Evolutionary conservation across 139 green algal species (phyloP).

Genomic region (Chlorella sp.): DNA sequence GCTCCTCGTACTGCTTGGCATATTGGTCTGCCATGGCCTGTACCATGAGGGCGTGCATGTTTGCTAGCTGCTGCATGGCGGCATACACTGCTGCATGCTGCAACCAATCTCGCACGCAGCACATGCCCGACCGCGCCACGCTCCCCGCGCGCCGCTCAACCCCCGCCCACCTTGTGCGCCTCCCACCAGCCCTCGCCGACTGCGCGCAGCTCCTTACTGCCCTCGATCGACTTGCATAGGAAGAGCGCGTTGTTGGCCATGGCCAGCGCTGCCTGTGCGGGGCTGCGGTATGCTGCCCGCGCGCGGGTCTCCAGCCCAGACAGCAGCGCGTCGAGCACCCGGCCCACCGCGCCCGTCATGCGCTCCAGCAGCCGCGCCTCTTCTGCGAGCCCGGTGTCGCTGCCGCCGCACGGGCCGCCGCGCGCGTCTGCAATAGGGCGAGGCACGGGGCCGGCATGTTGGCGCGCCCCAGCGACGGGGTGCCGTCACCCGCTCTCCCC

Average conservation of each 20-base stretch:
- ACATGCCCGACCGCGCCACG: background rate
- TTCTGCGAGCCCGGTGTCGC: background rate
- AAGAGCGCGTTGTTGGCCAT: constrained; percentile 61
- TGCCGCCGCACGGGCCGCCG: background rate
- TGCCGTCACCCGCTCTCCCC: background rate
- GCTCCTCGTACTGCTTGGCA: constrained; percentile 10
- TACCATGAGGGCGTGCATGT: too few species aligned
- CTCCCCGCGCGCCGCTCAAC: background rate
- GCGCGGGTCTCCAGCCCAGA: constrained; percentile 17
- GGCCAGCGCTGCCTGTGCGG: constrained; percentile 46
- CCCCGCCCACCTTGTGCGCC: constrained; percentile 43
- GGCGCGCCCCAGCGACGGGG: background rate
- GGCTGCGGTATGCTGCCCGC: constrained; percentile 3
- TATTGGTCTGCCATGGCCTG: constrained; percentile 18
- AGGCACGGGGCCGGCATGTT: background rate
- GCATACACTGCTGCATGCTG: too few species aligned
- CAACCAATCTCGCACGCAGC: too few species aligned
- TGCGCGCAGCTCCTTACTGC: constrained; percentile 36
- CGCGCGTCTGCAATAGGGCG: background rate
- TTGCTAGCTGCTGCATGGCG: too few species aligned
- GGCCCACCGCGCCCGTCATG: constrained; percentile 14
- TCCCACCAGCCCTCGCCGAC: constrained; percentile 65
- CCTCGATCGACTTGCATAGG: constrained; percentile 33
- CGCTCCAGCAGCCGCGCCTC: constrained; percentile 15
- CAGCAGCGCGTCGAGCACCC: constrained; percentile 27